phyloP scores from a whole-genome alignment of 2,329 filamentous ascomycete genomes.

The Aspergillus sergii region DNA sequence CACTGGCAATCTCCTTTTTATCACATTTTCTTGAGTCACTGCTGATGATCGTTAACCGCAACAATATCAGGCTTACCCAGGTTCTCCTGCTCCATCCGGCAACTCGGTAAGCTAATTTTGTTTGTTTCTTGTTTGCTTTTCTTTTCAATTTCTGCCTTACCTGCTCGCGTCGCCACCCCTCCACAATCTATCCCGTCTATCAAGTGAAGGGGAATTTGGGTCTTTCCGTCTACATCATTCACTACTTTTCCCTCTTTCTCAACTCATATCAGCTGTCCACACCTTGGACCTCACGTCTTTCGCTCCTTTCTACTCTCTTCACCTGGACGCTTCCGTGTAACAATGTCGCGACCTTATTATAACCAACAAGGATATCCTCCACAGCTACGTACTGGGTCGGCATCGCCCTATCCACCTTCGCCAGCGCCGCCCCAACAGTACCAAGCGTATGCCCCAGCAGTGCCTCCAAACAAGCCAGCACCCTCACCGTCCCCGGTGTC shows the following conservation, averaged over 20 bases:
- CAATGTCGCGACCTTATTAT: conserved; percentile 41
- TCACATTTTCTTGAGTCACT: conserved; percentile 7
- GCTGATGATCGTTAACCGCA: conserved; percentile 33
- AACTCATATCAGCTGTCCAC: conserved; percentile 5
- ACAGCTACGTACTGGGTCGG: conserved; percentile 34
- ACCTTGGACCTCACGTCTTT: neutral
- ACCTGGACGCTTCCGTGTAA: conserved; percentile 22
- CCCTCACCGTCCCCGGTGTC: conserved; percentile 28
- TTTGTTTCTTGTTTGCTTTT: conserved; percentile 13
- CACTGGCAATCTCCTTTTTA: neutral
- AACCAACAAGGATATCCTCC: conserved; percentile 37
- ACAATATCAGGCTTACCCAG: conserved; percentile 61
- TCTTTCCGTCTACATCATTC: conserved; percentile 6
- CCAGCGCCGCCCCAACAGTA: conserved; percentile 34
- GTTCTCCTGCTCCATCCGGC: conserved; percentile 34
- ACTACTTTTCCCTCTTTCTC: neutral
- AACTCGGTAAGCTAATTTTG: conserved; percentile 38
- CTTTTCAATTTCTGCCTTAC: conserved; percentile 10
- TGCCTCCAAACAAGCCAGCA: conserved; percentile 33
- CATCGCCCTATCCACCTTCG: conserved; percentile 39
- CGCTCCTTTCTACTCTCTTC: conserved; percentile 14
- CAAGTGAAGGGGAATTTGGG: conserved; percentile 10
- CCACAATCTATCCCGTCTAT: conserved; percentile 14
- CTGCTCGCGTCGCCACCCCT: conserved; percentile 12
- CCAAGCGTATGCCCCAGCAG: conserved; percentile 39